A percentile compares a stretch with the other conserved stretches of the same genome.
phyloP scores from a whole-genome alignment of 768 basidiomycete genomes.

The Pleurotus ostreatus region DNA sequence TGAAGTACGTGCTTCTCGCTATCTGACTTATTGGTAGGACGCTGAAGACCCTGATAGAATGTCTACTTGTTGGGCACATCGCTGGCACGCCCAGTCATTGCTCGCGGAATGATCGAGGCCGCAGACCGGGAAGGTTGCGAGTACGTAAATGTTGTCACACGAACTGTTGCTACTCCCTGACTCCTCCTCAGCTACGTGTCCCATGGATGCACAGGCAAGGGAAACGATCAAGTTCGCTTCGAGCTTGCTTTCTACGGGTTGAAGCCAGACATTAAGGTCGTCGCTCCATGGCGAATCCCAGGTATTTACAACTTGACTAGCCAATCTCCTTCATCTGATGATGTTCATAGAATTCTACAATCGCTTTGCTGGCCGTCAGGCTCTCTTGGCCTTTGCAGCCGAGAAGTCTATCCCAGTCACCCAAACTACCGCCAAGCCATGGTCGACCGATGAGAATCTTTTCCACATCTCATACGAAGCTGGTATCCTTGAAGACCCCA shows the following conservation, averaged over 20 bases:
- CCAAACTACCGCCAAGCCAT: conserved; percentile 95
- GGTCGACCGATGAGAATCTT: conserved; percentile 99
- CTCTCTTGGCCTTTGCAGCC: conserved; percentile 86
- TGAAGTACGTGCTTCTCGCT: conserved; percentile 55
- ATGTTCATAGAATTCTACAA: conserved; percentile 82
- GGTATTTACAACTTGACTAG: conserved; percentile 36
- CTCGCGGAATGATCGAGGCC: conserved; percentile 95
- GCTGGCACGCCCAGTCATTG: conserved; percentile 96
- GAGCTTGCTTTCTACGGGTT: conserved; percentile 99
- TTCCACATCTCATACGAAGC: conserved; percentile 99
- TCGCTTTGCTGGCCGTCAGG: conserved; percentile 93
- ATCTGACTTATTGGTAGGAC: not conserved
- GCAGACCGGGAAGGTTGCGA: conserved; percentile 94
- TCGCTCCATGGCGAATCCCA: conserved; percentile 97
- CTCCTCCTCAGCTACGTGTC: conserved; percentile 70
- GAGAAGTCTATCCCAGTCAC: conserved; percentile 87
- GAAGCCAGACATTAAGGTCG: conserved; percentile 97
- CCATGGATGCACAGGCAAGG: conserved; percentile 99
- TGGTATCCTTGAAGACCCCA: conserved; percentile 96
- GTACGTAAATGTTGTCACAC: conserved; percentile 45
- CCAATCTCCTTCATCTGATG: not conserved
- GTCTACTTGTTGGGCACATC: conserved; percentile 98
- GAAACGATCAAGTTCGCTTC: conserved; percentile 99
- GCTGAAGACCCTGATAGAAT: conserved; percentile 43
- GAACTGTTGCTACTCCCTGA: not conserved